Evolutionary conservation across 2,329 filamentous ascomycete species (phyloP).

Genomic region (Penicillium expansum): DNA sequence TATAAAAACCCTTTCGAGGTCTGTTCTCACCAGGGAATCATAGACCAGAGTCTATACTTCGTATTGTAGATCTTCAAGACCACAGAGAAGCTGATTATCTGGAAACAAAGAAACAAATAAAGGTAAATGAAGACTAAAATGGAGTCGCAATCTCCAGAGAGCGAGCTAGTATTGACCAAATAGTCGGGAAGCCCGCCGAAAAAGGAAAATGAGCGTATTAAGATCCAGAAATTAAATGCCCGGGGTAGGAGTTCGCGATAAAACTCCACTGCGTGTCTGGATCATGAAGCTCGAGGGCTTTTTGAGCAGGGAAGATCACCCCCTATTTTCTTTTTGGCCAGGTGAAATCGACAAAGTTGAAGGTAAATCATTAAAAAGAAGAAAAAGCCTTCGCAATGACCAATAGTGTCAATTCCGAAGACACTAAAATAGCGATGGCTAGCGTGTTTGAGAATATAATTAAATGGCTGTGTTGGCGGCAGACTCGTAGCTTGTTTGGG

Average conservation of each 20-base stretch:
- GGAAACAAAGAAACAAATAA: slow-evolving; percentile 1
- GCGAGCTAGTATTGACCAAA: background rate
- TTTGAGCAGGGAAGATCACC: slow-evolving; percentile 2
- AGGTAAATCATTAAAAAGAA: background rate
- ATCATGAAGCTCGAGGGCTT: slow-evolving; percentile 11
- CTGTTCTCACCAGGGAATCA: background rate
- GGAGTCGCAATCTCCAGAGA: slow-evolving; percentile 4
- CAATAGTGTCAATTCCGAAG: slow-evolving; percentile 13
- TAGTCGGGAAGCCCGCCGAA: background rate
- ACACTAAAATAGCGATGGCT: slow-evolving; percentile 14
- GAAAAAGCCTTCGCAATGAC: slow-evolving; percentile 6
- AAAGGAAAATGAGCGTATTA: slow-evolving; percentile 9
- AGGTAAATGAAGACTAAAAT: slow-evolving; percentile 1
- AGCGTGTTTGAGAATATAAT: slow-evolving; percentile 21
- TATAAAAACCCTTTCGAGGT: background rate
- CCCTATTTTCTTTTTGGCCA: background rate
- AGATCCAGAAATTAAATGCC: background rate
- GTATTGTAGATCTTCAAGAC: background rate
- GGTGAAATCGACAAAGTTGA: background rate
- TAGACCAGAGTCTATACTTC: background rate
- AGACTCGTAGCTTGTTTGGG: slow-evolving; percentile 15
- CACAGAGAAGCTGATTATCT: background rate
- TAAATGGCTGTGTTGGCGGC: slow-evolving; percentile 13
- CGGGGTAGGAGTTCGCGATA: slow-evolving; percentile 22
- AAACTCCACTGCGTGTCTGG: slow-evolving; percentile 13